Base-by-base conservation (phyloP, 1,139 yeast genomes). In the Yamadazyma dendronema region DNA sequence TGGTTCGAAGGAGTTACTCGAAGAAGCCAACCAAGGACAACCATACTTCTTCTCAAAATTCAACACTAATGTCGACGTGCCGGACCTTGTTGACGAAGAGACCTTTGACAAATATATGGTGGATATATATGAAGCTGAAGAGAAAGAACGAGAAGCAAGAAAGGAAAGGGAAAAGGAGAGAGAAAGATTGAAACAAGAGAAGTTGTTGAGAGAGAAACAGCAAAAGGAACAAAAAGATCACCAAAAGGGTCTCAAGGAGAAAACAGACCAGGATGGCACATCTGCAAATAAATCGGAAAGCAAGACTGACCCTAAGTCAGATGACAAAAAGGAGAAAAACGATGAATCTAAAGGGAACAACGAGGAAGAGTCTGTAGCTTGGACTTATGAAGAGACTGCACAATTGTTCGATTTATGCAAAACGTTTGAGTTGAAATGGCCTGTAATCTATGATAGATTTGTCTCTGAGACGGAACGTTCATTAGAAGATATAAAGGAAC, bases 351-450 rank as follows among this genome's bases (percentile, higher is more conserved):
- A 38, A 3, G 33, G 35, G 6, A 32, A 36, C 10, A 37, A 26
- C 8, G 40, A 39, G 15, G 3, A 21, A 6, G 36, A 28, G 9
- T 10, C 34, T 3, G 30, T n/a, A 13, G 15, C 31, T n/a, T 90
- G 97, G 97, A 65, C 77, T 2, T 86, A 73, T 50, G 81, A 81
- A 31, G 97, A 92, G 56, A 87, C 97, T 0, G 66, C 67, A 34
- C 79, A 84, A 43, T 62, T 92, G 17, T 88, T 90, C 59, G 84
- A 81, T 2, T 62, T 87, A 25, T 86, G 95, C 45, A 61, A 68
- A 28, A 74, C 72, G 2, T 90, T 77, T 54, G 97, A 92, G 54
- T 69, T 92, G 52, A 77, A 94, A 46, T 92, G 98, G 97, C 77
- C 84, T 9, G 81, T 89, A 1, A 78, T 92, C 10, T 70, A 76